Conservation (phyloP, 139 green algal genomes). For the Limnomonas spitsbergensis region DNA sequence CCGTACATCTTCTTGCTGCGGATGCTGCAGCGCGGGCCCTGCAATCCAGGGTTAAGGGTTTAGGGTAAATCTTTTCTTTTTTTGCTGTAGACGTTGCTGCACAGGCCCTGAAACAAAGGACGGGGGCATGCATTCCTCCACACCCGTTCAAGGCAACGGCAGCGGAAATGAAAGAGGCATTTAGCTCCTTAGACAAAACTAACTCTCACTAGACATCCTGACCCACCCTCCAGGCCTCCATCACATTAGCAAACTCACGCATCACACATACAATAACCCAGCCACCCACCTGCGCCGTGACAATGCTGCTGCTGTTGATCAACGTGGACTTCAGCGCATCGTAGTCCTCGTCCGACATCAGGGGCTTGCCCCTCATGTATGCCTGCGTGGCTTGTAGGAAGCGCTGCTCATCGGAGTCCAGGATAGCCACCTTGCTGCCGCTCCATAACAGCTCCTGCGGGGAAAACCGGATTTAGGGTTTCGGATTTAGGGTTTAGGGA, state of each 20-base stretch:
- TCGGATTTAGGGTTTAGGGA: neutral
- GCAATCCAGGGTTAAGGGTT: too few relatives aligned
- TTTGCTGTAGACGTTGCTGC: too few relatives aligned
- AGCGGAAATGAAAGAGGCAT: too few relatives aligned
- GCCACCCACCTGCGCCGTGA: constrained; percentile 37
- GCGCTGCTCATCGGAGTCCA: constrained; percentile 67
- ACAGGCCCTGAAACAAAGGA: too few relatives aligned
- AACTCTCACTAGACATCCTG: too few relatives aligned
- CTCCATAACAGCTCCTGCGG: constrained; percentile 15
- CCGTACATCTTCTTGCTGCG: constrained; percentile 73
- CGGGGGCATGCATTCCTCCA: too few relatives aligned
- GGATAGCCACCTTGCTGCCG: constrained; percentile 71
- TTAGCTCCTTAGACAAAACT: too few relatives aligned
- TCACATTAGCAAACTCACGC: too few relatives aligned
- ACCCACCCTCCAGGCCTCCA: too few relatives aligned
- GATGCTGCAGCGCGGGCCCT: constrained; percentile 80
- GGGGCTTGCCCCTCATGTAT: constrained; percentile 61
- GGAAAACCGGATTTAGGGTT: neutral
- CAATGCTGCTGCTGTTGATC: constrained; percentile 50
- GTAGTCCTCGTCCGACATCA: constrained; percentile 83
- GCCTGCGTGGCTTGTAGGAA: constrained; percentile 83
- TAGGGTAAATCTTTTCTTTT: constrained; percentile 1
- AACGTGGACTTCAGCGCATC: constrained; percentile 74
- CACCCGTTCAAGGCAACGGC: too few relatives aligned
- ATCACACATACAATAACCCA: too few relatives aligned